These are phyloP conservation scores for Cupressus sempervirens DNA, from an alignment of 75 land plant species.

Conservation along the genomic window DNA sequence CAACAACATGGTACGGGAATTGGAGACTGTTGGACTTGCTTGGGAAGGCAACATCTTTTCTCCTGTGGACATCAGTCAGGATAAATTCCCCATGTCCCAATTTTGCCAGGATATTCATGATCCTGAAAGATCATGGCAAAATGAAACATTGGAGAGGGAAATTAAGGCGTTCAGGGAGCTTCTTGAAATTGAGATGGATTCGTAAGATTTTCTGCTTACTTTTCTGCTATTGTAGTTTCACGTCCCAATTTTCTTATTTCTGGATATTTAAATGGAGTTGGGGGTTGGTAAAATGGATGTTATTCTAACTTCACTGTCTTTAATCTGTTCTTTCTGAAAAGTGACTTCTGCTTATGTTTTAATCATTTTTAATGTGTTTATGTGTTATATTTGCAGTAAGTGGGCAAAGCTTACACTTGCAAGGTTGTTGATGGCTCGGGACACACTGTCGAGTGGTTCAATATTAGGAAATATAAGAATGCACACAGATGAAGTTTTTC, in stretches of 20 bases:
- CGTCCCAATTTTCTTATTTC: background rate
- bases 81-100: background rate
- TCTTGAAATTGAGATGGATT: slow-evolving; percentile 47
- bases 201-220: slow-evolving; percentile 35
- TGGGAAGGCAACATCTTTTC: slow-evolving; percentile 35
- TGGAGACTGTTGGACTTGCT: slow-evolving; percentile 1
- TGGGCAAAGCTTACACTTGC: slow-evolving; percentile 84
- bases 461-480: slow-evolving; percentile 8
- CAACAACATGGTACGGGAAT: background rate
- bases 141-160: slow-evolving; percentile 47
- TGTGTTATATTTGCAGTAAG: slow-evolving; percentile 55
- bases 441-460: slow-evolving; percentile 18
- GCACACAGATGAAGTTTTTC: slow-evolving; percentile 57
- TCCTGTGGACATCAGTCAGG: background rate
- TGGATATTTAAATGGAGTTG: background rate
- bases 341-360: background rate
- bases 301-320: background rate
- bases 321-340: background rate
- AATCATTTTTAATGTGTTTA: background rate
- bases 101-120: slow-evolving; percentile 12
- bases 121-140: slow-evolving; percentile 30
- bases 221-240: slow-evolving; percentile 5
- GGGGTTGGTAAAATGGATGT: background rate
- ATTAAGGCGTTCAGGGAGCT: slow-evolving; percentile 62
- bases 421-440: slow-evolving; percentile 62